These are phyloP conservation scores for Verbascum thapsus DNA, from an alignment of 257 asterid species.

Conservation along the genomic window DNA sequence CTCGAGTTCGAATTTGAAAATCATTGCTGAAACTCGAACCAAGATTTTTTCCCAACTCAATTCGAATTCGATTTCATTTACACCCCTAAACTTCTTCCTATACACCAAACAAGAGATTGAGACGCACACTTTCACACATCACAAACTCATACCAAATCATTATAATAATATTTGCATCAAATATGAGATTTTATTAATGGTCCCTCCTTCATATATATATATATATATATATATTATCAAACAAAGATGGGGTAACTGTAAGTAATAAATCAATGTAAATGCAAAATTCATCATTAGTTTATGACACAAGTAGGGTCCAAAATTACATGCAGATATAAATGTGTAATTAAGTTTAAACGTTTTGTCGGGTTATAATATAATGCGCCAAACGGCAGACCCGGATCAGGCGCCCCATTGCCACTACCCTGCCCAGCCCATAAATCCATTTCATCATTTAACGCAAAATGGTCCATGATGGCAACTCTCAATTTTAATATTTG, in stretches of 20 bases:
- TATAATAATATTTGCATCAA: too few species aligned
- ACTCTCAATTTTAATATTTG: neutral
- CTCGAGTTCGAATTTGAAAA: too few species aligned
- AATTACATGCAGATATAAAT: neutral
- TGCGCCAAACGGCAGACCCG: slow-evolving; percentile 38
- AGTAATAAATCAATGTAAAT: slow-evolving; percentile 15
- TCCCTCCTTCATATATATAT: neutral
- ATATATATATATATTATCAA: neutral
- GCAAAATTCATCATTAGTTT: slow-evolving; percentile 33
- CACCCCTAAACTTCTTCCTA: too few species aligned
- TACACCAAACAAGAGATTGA: too few species aligned
- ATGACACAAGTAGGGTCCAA: slow-evolving; percentile 34
- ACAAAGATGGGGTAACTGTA: neutral
- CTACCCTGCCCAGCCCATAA: too few species aligned
- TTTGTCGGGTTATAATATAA: slow-evolving; percentile 34
- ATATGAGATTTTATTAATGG: too few species aligned
- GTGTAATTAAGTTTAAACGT: slow-evolving; percentile 23
- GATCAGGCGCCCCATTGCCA: slow-evolving; percentile 41
- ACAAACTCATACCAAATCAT: too few species aligned
- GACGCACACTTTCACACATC: too few species aligned
- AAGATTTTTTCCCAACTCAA: too few species aligned
- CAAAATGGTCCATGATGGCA: slow-evolving; percentile 26
- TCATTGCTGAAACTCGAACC: too few species aligned
- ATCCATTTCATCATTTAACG: slow-evolving; percentile 29
- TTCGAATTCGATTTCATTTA: too few species aligned